phyloP scores from a whole-genome alignment of 495 filamentous ascomycete genomes.

The Aspergillus baeticus region DNA sequence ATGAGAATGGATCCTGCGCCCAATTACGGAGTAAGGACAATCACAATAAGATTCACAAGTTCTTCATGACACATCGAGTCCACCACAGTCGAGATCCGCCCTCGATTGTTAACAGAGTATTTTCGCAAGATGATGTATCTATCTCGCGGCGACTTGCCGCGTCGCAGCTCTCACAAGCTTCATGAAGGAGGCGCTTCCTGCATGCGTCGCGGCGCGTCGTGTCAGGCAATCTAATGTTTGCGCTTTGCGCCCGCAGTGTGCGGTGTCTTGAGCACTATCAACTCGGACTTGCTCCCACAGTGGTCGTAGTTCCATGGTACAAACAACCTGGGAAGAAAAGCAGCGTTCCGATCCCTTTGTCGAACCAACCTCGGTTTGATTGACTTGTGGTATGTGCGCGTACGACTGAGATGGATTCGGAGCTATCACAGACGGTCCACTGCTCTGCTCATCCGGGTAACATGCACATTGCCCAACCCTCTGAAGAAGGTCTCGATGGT shows the following conservation, averaged over 20 bases:
- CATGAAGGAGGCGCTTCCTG: not conserved
- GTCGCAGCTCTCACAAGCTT: not conserved
- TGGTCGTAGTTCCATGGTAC: not conserved
- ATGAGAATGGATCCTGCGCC: not conserved
- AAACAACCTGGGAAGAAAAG: not conserved
- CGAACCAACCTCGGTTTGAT: not conserved
- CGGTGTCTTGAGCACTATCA: not conserved
- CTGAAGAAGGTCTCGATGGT: not conserved
- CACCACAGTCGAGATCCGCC: not conserved
- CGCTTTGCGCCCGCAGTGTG: not conserved
- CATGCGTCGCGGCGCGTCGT: not conserved
- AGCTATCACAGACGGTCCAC: no score
- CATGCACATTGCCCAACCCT: no score
- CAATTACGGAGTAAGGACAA: not conserved
- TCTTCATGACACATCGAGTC: conserved; percentile 1
- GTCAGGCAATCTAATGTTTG: conserved; percentile 6
- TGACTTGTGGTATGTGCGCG: not conserved
- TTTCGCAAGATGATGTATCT: conserved; percentile 15
- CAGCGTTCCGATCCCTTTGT: not conserved
- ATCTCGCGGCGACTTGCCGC: conserved; percentile 23
- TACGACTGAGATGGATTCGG: not conserved
- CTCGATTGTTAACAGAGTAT: not conserved
- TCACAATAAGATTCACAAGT: not conserved
- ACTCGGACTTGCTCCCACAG: not conserved
- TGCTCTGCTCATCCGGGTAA: no score